These are phyloP conservation scores for Allomyces macrogynus DNA, from an alignment of 192 early-diverging fungal genomes.

Conservation along the genomic window DNA sequence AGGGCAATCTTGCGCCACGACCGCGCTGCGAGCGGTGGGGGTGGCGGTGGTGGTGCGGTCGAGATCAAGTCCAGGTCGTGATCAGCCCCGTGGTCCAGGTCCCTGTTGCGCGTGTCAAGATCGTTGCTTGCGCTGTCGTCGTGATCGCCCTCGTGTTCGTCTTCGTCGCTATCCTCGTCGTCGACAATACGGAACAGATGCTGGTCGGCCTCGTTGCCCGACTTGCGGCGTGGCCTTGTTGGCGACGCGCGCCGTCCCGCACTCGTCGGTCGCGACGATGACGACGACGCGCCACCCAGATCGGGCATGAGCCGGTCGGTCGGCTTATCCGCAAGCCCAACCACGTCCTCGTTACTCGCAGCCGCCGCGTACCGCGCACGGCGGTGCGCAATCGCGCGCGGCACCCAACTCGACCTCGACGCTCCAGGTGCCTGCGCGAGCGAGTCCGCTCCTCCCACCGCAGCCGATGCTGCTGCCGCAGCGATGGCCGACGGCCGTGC, in stretches of 20 bases:
- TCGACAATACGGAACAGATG: too few species aligned
- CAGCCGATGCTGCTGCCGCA: constrained; percentile 33
- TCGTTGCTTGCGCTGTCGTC: constrained; percentile 14
- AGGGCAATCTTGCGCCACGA: neutral
- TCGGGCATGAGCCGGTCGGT: neutral
- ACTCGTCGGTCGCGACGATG: too few species aligned
- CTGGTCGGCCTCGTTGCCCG: too few species aligned
- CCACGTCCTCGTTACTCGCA: constrained; percentile 25
- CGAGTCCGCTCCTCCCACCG: too few species aligned
- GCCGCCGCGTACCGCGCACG: constrained; percentile 4
- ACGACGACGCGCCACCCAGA: too few species aligned
- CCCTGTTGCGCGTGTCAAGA: neutral
- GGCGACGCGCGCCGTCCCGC: too few species aligned
- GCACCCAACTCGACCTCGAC: too few species aligned
- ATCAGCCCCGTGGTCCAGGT: neutral
- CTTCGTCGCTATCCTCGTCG: neutral
- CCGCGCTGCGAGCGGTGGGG: neutral
- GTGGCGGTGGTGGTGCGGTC: neutral
- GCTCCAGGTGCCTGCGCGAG: too few species aligned
- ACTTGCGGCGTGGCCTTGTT: too few species aligned
- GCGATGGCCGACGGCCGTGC: constrained; percentile 6
- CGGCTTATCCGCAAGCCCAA: neutral
- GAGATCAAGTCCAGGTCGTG: neutral
- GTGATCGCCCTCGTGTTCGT: neutral
- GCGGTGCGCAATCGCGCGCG: too few species aligned